phyloP scores from a whole-genome alignment of 2,329 filamentous ascomycete species.

The Endothia cerciana region DNA sequence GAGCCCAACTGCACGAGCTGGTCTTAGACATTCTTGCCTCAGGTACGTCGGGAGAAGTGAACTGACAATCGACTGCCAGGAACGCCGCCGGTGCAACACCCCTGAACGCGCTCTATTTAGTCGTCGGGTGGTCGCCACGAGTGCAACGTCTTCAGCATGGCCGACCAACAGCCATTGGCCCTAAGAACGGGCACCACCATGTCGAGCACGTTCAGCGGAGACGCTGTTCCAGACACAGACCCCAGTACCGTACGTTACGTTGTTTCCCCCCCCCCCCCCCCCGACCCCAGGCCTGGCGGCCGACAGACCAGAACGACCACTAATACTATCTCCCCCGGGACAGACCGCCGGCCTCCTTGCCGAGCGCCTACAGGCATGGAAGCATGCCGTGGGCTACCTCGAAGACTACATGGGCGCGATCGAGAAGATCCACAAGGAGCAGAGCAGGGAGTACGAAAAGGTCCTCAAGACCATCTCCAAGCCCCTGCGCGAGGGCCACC shows the following conservation, averaged over 20 bases:
- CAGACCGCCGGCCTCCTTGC: slow-evolving; percentile 80
- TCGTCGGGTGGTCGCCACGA: background rate
- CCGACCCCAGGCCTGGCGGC: background rate
- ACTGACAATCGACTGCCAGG: slow-evolving; percentile 9
- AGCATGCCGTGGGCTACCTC: slow-evolving; percentile 87
- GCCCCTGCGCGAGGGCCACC: slow-evolving; percentile 85
- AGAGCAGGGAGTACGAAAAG: slow-evolving; percentile 95
- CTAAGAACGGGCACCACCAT: slow-evolving; percentile 32
- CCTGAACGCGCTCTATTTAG: slow-evolving; percentile 5
- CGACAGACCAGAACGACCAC: background rate
- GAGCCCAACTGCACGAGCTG: background rate
- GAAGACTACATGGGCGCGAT: slow-evolving; percentile 87
- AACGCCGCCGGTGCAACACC: slow-evolving; percentile 1
- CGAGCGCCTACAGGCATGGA: slow-evolving; percentile 92
- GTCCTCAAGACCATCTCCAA: slow-evolving; percentile 89
- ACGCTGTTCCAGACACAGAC: slow-evolving; percentile 62
- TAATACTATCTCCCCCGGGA: slow-evolving; percentile 12
- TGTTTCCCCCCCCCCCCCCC: background rate
- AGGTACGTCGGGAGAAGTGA: slow-evolving; percentile 14
- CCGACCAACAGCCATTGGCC: slow-evolving; percentile 30
- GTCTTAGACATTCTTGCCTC: slow-evolving; percentile 10
- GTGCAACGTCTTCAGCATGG: slow-evolving; percentile 20
- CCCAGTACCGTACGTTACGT: slow-evolving; percentile 56
- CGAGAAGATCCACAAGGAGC: slow-evolving; percentile 81
- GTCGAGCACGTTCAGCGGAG: slow-evolving; percentile 53